These are phyloP conservation scores for Daldinia childiae DNA, from an alignment of 495 filamentous ascomycete species.

Conservation along the genomic window DNA sequence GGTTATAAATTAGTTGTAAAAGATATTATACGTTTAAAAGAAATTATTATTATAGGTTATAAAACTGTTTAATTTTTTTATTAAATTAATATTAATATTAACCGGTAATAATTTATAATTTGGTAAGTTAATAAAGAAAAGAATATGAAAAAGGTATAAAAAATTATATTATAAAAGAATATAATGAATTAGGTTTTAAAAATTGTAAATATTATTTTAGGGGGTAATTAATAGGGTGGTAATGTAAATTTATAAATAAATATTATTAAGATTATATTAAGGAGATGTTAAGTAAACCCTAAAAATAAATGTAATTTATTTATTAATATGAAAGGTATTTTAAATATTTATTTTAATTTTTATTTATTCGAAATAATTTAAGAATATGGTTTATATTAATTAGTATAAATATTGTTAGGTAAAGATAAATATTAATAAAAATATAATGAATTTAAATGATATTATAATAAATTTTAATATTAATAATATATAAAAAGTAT, in stretches of 20 bases:
- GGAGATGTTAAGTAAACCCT: neutral
- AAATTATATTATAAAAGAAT: neutral
- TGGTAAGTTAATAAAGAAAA: neutral
- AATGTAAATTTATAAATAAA: neutral
- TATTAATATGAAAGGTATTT: neutral
- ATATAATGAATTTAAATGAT: neutral
- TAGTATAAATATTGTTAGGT: neutral
- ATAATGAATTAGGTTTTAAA: neutral
- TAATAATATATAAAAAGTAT: neutral
- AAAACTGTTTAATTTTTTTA: neutral
- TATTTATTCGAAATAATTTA: neutral
- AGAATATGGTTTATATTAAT: neutral
- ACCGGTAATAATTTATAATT: neutral
- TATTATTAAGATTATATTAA: neutral
- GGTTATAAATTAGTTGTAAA: neutral
- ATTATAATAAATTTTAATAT: neutral
- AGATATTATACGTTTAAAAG: neutral
- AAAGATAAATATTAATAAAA: neutral
- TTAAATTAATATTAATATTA: neutral
- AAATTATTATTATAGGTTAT: neutral
- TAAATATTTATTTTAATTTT: neutral
- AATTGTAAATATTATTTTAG: neutral
- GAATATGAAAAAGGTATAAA: neutral
- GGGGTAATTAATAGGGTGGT: neutral
- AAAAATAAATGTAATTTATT: neutral